A percentile compares a stretch with the other conserved stretches of the same genome.
These are phyloP conservation scores for Tulasnella calospora DNA, from an alignment of 768 basidiomycete species.

Conservation along the genomic window DNA sequence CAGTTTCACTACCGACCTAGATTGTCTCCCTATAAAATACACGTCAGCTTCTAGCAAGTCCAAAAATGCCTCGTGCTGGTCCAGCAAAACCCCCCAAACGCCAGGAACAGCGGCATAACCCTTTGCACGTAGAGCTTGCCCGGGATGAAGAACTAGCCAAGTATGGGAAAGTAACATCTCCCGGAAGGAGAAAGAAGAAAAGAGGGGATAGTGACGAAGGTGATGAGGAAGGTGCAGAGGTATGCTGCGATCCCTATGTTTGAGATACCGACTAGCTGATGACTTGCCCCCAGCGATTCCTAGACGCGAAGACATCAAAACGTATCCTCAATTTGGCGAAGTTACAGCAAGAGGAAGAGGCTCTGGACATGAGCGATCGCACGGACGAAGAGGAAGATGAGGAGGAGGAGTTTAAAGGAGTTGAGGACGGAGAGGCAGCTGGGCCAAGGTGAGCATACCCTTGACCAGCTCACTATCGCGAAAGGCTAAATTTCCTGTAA, in stretches of 20 bases:
- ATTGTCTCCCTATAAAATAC: too few species aligned
- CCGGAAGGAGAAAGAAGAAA: constrained; percentile 54
- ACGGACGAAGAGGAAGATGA: constrained; percentile 53
- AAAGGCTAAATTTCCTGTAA: background rate
- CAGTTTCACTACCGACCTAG: too few species aligned
- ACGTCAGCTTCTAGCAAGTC: too few species aligned
- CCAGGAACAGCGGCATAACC: constrained; percentile 58
- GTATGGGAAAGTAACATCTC: constrained; percentile 71
- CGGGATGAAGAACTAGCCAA: constrained; percentile 71
- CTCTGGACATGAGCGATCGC: constrained; percentile 31
- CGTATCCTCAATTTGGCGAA: constrained; percentile 88
- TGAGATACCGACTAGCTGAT: background rate
- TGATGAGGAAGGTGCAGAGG: constrained; percentile 56
- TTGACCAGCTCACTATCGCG: background rate
- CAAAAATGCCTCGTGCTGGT: too few species aligned
- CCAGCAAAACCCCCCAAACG: background rate
- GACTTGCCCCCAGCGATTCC: constrained; percentile 47
- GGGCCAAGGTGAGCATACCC: too few species aligned
- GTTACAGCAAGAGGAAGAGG: constrained; percentile 64
- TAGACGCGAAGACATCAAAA: constrained; percentile 77
- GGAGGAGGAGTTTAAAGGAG: constrained; percentile 43
- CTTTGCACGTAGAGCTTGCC: constrained; percentile 75
- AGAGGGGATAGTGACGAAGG: constrained; percentile 51
- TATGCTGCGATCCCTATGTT: constrained; percentile 27
- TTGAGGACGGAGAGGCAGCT: constrained; percentile 31